phyloP scores from a whole-genome alignment of 352 stramenopile species.

The Phytopythium vexans region DNA sequence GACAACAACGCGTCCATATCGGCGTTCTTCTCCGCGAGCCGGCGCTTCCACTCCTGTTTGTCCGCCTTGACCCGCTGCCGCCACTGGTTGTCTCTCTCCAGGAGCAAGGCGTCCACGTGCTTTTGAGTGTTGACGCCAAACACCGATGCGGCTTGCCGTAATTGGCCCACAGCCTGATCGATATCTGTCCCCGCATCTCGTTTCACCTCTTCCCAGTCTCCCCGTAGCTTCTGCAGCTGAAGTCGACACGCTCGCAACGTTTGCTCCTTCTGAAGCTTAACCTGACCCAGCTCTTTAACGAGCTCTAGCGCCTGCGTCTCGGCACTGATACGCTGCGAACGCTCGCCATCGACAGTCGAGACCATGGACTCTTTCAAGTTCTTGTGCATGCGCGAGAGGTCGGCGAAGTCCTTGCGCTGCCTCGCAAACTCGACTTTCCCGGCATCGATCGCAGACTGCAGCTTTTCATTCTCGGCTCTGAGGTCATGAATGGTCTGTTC shows the following conservation, averaged over 20 bases:
- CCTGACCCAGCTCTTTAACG: conserved; percentile 19
- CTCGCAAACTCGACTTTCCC: conserved; percentile 32
- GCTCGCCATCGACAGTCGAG: conserved; percentile 29
- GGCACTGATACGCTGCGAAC: conserved; percentile 12
- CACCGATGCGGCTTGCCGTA: conserved; percentile 26
- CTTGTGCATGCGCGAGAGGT: conserved; percentile 67
- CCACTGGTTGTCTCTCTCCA: conserved; percentile 14
- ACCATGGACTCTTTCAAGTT: conserved; percentile 55
- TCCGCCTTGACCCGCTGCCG: conserved; percentile 29
- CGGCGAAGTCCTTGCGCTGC: conserved; percentile 58
- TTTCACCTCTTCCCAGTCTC: conserved; percentile 28
- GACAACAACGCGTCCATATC: conserved; percentile 43
- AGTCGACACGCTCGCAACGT: conserved; percentile 23
- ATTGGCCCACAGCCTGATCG: conserved; percentile 20
- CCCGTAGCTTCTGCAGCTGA: conserved; percentile 23
- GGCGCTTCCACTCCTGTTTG: conserved; percentile 38
- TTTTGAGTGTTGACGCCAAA: conserved; percentile 22
- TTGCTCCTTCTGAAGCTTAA: conserved; percentile 22
- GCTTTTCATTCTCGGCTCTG: conserved; percentile 18
- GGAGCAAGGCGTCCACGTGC: conserved; percentile 15
- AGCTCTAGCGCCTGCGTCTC: conserved; percentile 24
- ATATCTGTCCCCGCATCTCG: conserved; percentile 29
- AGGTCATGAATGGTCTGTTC: conserved; percentile 14
- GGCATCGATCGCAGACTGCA: conserved; percentile 23
- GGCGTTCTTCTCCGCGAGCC: conserved; percentile 43